Percentiles rank a stretch among this genome's conserved stretches.
phyloP scores from a whole-genome alignment of 306 rosid genomes.

The Rosa persica region DNA sequence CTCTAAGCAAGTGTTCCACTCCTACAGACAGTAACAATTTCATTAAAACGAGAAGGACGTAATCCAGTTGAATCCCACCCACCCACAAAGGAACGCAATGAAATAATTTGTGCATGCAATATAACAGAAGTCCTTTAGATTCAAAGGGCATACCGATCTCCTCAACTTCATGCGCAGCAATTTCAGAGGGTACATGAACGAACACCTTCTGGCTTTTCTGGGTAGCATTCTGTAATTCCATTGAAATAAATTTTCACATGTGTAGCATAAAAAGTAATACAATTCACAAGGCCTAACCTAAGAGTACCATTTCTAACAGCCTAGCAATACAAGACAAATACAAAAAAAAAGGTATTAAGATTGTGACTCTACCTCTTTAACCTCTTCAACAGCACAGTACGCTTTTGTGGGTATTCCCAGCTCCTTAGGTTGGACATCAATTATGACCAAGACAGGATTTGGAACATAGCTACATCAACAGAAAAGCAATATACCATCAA shows the following conservation, averaged over 20 bases:
- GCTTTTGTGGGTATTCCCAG: slow-evolving; percentile 89
- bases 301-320: neutral
- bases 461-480: slow-evolving; percentile 55
- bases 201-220: slow-evolving; percentile 88
- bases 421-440: slow-evolving; percentile 86
- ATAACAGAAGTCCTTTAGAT: neutral
- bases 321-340: neutral
- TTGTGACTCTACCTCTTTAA: slow-evolving; percentile 58
- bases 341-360: neutral
- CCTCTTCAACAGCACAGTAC: slow-evolving; percentile 78
- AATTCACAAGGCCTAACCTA: neutral
- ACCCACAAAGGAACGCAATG: neutral
- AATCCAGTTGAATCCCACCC: neutral
- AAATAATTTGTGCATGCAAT: neutral
- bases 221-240: slow-evolving; percentile 65
- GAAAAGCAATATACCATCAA: neutral
- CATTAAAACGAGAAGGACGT: neutral
- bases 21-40: slow-evolving; percentile 11
- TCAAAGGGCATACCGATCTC: slow-evolving; percentile 55
- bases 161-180: slow-evolving; percentile 88
- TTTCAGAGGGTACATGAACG: slow-evolving; percentile 77
- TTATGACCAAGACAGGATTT: slow-evolving; percentile 80
- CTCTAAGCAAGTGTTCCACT: slow-evolving; percentile 71
- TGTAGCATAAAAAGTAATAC: neutral
- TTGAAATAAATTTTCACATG: neutral